Base-by-base conservation (phyloP, 352 stramenopile genomes). In the Blastocystis sp. region DNA sequence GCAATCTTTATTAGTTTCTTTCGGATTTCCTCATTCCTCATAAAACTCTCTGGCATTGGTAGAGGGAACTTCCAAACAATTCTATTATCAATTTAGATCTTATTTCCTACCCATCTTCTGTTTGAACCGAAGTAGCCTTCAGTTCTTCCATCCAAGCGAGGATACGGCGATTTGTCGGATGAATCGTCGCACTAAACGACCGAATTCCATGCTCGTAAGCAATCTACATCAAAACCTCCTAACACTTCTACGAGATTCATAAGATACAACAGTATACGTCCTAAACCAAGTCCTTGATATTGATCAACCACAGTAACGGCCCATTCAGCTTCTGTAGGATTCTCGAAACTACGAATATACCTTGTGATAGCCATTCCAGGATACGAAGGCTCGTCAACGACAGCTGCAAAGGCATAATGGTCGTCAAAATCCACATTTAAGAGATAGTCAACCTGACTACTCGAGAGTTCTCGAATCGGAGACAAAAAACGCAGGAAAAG, bases 361-460 rank as follows among this genome's bases (percentile, higher is more conserved):
- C 77, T 57, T 14, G 77, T 67, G n/a, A 87, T 61, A 5, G 56
- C 77, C 65, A 87, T 87, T 42, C 77, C 77, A 2, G 77, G 77
- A 39, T 77, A 87, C 19, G 37, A 37, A n/a, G 66, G 42, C 49
- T 87, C 24, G 21, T 87, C 65, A 21, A 49, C 7, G 0, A 87
- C 59, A 4, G 74, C 42, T 5, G 52, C 77, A 16, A 87, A 21
- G 3, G 77, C 77, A 32, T 75, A 87, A 39, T 87, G 77, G 29
- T 87, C 77, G 4, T 78, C 77, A 42, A 75, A 78, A 58, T 87
- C 77, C 7, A 73, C 51, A 39, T 87, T 87, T 11, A 87, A 42
- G 21, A 87, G 46, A n/a, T 87, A 87, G 29, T 87, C 65, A 6
- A 87, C 43, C 29, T 87, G 77, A 35, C 39, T 65, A 3, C 19